phyloP scores from a whole-genome alignment of 768 basidiomycete species.

The Gymnopilus junonius region DNA sequence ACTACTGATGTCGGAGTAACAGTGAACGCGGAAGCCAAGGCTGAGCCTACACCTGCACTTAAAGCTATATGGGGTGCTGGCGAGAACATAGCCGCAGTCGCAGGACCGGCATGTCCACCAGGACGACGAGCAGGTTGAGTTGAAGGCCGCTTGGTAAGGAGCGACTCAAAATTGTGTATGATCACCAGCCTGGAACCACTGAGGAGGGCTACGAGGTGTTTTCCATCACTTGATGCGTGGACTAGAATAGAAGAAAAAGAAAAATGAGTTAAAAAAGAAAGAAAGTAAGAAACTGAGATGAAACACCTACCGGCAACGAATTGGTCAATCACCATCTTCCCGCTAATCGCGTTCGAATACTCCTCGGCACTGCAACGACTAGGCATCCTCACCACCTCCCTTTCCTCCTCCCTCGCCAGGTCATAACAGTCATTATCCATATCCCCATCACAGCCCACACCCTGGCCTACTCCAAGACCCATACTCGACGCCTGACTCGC shows the following conservation, averaged over 20 bases:
- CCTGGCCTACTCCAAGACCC: background rate
- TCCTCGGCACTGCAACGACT: conserved; percentile 14
- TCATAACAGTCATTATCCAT: conserved; percentile 7
- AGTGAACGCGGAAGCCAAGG: background rate
- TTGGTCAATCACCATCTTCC: conserved; percentile 38
- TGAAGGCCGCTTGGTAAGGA: conserved; percentile 27
- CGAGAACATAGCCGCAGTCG: background rate
- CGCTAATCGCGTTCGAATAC: background rate
- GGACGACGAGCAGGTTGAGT: background rate
- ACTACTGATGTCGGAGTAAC: too few relatives aligned
- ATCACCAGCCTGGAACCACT: conserved; percentile 44
- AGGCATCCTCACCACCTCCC: conserved; percentile 18
- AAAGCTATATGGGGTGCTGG: too few relatives aligned
- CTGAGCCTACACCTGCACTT: background rate
- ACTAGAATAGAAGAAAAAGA: conserved; percentile 28
- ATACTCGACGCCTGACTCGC: conserved; percentile 4
- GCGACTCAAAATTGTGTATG: conserved; percentile 45
- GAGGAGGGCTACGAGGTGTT: conserved; percentile 47
- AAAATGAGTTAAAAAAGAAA: background rate
- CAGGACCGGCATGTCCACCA: background rate
- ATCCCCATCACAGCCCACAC: background rate
- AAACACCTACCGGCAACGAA: conserved; percentile 48
- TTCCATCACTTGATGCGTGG: conserved; percentile 53
- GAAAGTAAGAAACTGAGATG: background rate
- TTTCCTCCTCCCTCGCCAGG: conserved; percentile 10